Evolutionary conservation across 1,284 basidiomycete species (phyloP).

Genomic region (Ceratobasidium sp.): DNA sequence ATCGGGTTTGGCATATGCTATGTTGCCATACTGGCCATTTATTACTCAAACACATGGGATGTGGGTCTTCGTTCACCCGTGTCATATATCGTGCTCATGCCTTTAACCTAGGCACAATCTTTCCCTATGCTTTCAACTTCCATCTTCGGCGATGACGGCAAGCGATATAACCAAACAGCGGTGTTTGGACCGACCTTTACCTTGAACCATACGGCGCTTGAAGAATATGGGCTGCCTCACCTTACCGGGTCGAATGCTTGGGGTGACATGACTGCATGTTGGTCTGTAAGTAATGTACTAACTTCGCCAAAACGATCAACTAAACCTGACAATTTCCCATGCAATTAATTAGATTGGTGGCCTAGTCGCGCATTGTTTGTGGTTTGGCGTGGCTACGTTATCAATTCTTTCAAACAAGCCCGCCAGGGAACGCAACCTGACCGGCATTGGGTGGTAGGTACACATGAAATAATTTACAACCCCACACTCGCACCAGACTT

Average conservation of each 20-base stretch:
- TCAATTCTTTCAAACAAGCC: conserved; percentile 66
- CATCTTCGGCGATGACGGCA: conserved; percentile 70
- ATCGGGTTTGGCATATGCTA: conserved; percentile 69
- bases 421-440: conserved; percentile 65
- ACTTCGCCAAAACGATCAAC: conserved; percentile 15
- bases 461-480: neutral
- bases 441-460: conserved; percentile 67
- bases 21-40: conserved; percentile 67
- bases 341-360: conserved; percentile 66
- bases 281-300: conserved; percentile 60
- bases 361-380: conserved; percentile 70
- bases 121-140: conserved; percentile 76
- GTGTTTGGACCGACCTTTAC: conserved; percentile 67
- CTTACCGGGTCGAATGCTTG: conserved; percentile 71
- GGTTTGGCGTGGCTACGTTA: conserved; percentile 69
- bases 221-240: conserved; percentile 67
- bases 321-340: conserved; percentile 46
- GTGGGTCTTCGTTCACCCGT: conserved; percentile 56
- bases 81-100: conserved; percentile 29
- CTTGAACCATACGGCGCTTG: conserved; percentile 69
- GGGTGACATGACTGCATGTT: conserved; percentile 66
- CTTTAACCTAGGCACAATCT: conserved; percentile 60
- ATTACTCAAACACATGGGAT: conserved; percentile 72
- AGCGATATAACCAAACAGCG: conserved; percentile 67
- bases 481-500: conserved; percentile 52